Conservation (phyloP, 306 rosid genomes). For the Lathyrus aphaca region DNA sequence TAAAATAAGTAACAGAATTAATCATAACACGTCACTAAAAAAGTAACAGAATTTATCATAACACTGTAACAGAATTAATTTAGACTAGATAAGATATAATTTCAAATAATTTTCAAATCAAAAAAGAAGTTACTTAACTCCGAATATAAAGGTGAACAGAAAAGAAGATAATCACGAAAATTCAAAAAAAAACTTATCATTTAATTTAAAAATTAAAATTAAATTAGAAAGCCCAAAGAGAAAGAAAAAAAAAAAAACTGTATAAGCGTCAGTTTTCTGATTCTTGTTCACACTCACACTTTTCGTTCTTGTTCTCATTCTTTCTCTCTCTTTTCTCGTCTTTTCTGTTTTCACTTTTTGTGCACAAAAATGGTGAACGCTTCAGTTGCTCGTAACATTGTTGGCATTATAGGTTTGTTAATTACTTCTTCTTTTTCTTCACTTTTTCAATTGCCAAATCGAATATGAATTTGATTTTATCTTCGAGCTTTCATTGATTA, state of each 20-base stretch:
- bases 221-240: background rate
- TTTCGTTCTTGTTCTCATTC: background rate
- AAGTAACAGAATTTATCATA: too few relatives aligned
- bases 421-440: background rate
- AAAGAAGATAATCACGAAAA: background rate
- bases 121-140: too few relatives aligned
- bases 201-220: background rate
- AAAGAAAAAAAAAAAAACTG: background rate
- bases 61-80: rapidly evolving
- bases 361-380: constrained; percentile 46
- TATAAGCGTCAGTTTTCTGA: background rate
- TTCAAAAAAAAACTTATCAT: background rate
- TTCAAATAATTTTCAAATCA: too few relatives aligned
- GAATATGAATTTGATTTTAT: background rate
- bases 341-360: background rate
- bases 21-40: too few relatives aligned
- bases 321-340: constrained; percentile 5
- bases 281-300: background rate
- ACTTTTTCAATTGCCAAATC: background rate
- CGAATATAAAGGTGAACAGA: too few relatives aligned
- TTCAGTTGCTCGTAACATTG: constrained; percentile 35
- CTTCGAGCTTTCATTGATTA: background rate
- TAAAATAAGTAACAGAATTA: too few relatives aligned
- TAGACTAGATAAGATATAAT: too few relatives aligned
- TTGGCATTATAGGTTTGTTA: constrained; percentile 45